Evolutionary conservation across 805 yeast species (phyloP), one percentile per base, ranked within the genome.

Genomic region (Yarrowia osloensis): DNA sequence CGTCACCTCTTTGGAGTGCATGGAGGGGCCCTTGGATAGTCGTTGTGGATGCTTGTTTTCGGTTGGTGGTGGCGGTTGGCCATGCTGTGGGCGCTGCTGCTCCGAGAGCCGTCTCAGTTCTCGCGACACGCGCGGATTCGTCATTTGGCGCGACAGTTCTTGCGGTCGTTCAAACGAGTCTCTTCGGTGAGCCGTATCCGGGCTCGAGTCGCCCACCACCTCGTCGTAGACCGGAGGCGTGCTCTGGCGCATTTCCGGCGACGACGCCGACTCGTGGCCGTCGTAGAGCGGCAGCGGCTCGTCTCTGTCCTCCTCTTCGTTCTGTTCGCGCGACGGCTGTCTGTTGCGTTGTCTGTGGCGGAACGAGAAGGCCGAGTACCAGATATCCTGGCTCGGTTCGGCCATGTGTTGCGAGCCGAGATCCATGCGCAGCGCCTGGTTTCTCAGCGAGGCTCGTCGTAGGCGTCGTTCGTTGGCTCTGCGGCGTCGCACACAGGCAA

Each of bases 331-430:
- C 6, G 49, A 28, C 37, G 37, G 26, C 2, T 13, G 29, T 22
- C 40, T 7, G 26, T 26, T n/a, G 19, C 66, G 54, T 22, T 46
- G 66, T 29, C 66, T 33, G 54, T 46, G 66, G 12, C 54, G 21
- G 40, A 46, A 61, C 49, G 66, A 44, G 24, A 61, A 61, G 11
- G 66, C 42, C 35, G 66, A 61, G 33, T 61, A 44, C 66, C 66
- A 61, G n/a, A 40, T 57, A 26, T 44, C 66, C 44, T 22, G 31
- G 8, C 24, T 19, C 4, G 66, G 42, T n/a, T 44, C 66, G 12
- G 66, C 5, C 54, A 46, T 44, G 31, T n/a, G 31, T 12, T 40
- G 50, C 21, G 66, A 22, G 66, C 33, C 66, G 12, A 61, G 33
- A 12, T 61, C 66, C 44, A 31, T 31, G 13, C 54, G 54, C 19